Evolutionary conservation across 2,329 filamentous ascomycete genomes (phyloP).

Genomic region (Coniella vitis): DNA sequence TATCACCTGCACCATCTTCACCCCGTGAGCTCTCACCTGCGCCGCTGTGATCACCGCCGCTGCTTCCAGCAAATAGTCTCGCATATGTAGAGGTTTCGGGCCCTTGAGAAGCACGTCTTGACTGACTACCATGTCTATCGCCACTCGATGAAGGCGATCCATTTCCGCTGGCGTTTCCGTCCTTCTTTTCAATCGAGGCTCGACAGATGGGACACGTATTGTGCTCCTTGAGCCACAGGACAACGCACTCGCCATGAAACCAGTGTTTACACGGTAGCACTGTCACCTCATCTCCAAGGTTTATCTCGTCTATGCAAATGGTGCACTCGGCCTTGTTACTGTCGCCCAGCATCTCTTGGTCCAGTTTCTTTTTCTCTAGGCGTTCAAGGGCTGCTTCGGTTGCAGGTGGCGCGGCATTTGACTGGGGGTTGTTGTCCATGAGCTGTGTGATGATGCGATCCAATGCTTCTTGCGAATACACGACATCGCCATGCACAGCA

Average conservation of each 20-base stretch:
- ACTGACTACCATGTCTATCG: not conserved
- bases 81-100: not conserved
- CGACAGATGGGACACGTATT: conserved; percentile 87
- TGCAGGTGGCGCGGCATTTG: conserved; percentile 77
- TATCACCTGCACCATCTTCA: not conserved
- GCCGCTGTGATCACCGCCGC: not conserved
- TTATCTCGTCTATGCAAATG: conserved; percentile 87
- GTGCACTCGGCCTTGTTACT: conserved; percentile 76
- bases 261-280: conserved; percentile 84
- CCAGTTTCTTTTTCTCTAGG: conserved; percentile 64
- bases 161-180: not conserved
- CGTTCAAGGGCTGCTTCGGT: conserved; percentile 65
- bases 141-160: too few relatives aligned
- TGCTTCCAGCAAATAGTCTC: too few relatives aligned
- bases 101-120: not conserved
- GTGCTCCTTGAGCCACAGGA: conserved; percentile 80
- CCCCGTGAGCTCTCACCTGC: not conserved
- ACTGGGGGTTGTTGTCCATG: conserved; percentile 74
- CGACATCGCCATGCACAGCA: conserved; percentile 65
- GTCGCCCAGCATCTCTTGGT: conserved; percentile 59
- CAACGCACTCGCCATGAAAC: conserved; percentile 82
- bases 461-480: conserved; percentile 84
- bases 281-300: conserved; percentile 65
- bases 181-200: conserved; percentile 43
- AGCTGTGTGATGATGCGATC: conserved; percentile 82